phyloP scores from a whole-genome alignment of 768 basidiomycete genomes.

The Hericium coralloides region DNA sequence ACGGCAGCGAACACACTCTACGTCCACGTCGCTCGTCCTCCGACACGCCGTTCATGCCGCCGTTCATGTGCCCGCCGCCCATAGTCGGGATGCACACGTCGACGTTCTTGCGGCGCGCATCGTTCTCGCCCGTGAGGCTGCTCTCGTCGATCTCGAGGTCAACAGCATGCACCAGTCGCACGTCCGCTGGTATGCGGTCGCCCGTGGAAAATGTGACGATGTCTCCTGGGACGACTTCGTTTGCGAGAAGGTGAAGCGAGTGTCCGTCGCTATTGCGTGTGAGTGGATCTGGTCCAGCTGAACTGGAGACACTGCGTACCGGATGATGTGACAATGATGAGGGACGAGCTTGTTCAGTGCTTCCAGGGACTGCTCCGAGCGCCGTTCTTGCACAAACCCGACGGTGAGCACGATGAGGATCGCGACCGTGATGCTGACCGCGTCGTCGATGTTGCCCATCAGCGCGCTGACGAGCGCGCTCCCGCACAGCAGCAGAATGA shows the following conservation, averaged over 20 bases:
- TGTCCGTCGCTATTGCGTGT: conserved; percentile 39
- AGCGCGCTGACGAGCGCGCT: conserved; percentile 84
- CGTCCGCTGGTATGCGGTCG: conserved; percentile 90
- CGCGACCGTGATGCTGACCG: conserved; percentile 85
- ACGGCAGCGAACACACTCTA: too few relatives aligned
- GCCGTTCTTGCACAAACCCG: conserved; percentile 90
- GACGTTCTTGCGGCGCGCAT: conserved; percentile 59
- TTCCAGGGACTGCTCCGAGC: conserved; percentile 91
- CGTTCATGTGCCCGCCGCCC: conserved; percentile 16
- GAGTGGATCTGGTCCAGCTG: neutral
- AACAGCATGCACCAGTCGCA: conserved; percentile 72
- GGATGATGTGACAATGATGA: conserved; percentile 88
- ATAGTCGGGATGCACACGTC: conserved; percentile 43
- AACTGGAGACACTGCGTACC: conserved; percentile 19
- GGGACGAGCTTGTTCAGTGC: conserved; percentile 95
- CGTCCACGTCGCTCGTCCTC: too few relatives aligned
- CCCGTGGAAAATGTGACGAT: conserved; percentile 84
- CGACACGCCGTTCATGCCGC: neutral
- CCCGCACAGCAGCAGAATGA: conserved; percentile 84
- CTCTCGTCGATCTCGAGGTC: conserved; percentile 95
- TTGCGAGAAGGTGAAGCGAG: conserved; percentile 77
- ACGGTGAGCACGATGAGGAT: conserved; percentile 93
- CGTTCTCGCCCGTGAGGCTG: conserved; percentile 90
- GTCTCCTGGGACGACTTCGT: conserved; percentile 95
- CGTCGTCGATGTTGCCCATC: conserved; percentile 96